phyloP scores from a whole-genome alignment of 1,139 yeast species.

The Zygotorulaspora mrakii region DNA sequence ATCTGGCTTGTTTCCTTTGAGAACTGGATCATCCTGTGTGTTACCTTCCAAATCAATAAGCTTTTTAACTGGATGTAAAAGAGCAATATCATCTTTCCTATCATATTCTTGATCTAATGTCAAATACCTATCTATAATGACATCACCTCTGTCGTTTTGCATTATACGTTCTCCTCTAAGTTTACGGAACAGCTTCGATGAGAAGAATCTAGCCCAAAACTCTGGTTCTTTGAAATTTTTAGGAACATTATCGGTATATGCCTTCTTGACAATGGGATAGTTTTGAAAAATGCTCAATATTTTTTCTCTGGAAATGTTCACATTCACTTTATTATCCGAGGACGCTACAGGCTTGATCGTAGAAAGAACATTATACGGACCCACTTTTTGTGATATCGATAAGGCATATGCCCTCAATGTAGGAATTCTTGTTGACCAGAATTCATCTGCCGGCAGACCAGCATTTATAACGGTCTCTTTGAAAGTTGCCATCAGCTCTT shows the following conservation, averaged over 20 bases:
- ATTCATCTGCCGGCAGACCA: conserved; percentile 72
- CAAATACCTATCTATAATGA: conserved; percentile 77
- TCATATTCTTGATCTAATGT: conserved; percentile 53
- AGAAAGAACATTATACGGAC: conserved; percentile 90
- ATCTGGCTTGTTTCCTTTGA: conserved; percentile 79
- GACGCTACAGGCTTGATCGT: conserved; percentile 92
- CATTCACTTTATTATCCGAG: conserved; percentile 85
- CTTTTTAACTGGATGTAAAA: conserved; percentile 48
- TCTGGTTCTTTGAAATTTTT: conserved; percentile 75
- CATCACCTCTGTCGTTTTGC: conserved; percentile 75
- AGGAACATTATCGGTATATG: conserved; percentile 88
- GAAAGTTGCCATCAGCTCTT: conserved; percentile 67
- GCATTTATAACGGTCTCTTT: conserved; percentile 83
- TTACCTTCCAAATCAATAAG: conserved; percentile 77
- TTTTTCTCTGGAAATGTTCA: conserved; percentile 84
- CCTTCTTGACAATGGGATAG: conserved; percentile 87
- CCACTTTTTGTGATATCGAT: conserved; percentile 76
- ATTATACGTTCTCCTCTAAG: conserved; percentile 84
- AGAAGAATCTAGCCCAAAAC: conserved; percentile 96
- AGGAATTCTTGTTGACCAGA: conserved; percentile 84
- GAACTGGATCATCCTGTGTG: conserved; percentile 73
- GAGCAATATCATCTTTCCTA: conserved; percentile 38
- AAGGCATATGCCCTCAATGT: conserved; percentile 81
- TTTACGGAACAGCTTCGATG: conserved; percentile 80
- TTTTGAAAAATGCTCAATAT: conserved; percentile 88